Conservation (phyloP, 164 flowering plant species). For the Houttuynia cordata region DNA sequence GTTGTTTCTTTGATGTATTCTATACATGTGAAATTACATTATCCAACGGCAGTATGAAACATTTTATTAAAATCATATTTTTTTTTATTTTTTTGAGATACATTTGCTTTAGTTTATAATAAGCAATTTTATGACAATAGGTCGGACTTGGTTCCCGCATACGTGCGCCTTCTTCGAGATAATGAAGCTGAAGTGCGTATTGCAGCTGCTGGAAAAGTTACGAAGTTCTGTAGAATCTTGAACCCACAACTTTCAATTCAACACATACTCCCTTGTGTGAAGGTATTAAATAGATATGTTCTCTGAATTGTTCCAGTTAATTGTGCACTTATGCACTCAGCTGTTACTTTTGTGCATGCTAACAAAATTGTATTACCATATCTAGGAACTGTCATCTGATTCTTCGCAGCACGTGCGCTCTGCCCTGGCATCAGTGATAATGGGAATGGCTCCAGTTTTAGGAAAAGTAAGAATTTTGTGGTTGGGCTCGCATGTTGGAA, state of each 20-base stretch:
- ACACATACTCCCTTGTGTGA: constrained; percentile 96
- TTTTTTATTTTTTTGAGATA: background rate
- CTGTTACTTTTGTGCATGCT: background rate
- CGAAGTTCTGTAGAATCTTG: constrained; percentile 84
- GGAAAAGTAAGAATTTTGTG: constrained; percentile 54
- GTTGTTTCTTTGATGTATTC: too few relatives aligned
- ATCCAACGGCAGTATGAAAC: too few relatives aligned
- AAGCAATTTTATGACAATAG: constrained; percentile 17
- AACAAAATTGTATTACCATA: background rate
- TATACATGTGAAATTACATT: too few relatives aligned
- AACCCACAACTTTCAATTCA: constrained; percentile 88
- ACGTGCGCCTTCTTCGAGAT: constrained; percentile 92
- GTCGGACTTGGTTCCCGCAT: constrained; percentile 92
- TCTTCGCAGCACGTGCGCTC: constrained; percentile 99
- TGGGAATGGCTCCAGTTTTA: constrained; percentile 99
- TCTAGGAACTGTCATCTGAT: constrained; percentile 89
- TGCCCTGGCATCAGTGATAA: constrained; percentile 97
- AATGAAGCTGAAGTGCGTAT: constrained; percentile 99
- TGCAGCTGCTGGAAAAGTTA: constrained; percentile 99
- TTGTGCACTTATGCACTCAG: background rate
- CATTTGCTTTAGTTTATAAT: background rate
- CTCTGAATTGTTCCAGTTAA: background rate
- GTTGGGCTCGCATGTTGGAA: background rate
- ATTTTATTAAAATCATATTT: background rate
- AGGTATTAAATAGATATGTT: constrained; percentile 29